Evolutionary conservation across 2,329 filamentous ascomycete genomes (phyloP), one percentile per base, ranked within the genome.

Genomic region (Penicillium sp.): DNA sequence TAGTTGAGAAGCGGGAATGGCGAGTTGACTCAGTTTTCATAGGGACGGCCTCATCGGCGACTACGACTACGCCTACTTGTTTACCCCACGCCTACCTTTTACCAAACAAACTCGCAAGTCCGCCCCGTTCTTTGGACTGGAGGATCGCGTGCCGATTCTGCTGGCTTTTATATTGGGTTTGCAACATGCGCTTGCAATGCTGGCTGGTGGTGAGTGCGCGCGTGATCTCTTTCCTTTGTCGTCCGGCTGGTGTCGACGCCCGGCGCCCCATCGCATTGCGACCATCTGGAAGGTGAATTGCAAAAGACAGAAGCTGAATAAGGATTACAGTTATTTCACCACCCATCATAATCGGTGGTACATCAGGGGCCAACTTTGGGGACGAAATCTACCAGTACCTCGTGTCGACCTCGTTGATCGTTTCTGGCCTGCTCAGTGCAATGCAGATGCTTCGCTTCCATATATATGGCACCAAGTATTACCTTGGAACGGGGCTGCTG

Each of bases 61-160:
- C 55, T 96, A 96, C 66, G 86, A 96, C 74, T 96, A 96, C 76
- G 86, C 65, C 23, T 93, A 89, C 58, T 81, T 96, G 27, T 94
- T 96, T 74, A 80, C 72, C 15, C 86, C 77, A 1, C 89, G 86
- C 52, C 67, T 95, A 15, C 90, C 90, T 0, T 95, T 95, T 65
- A 81, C 93, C 74, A 81, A 78, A 59, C 80, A 78, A 62, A 56
- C 69, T 7, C 70, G 70, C 11, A 68, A 71, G 41, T 71, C 75
- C n/a, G 77, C 80, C 2, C 83, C 83, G 0, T 86, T 86, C 65
- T 86, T 86, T 53, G 82, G 81, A 5, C 75, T 86, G 3, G 70
- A 86, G 46, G 82, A 84, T 53, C 69, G 71, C n/a, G 81, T 87
- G 63, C 83, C 83, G 0, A 71, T 86, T 2, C 57, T 86, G 1